Percentiles rank a stretch among this genome's conserved stretches.
phyloP scores from a whole-genome alignment of 495 filamentous ascomycete genomes.

The Aspergillus haitiensis region DNA sequence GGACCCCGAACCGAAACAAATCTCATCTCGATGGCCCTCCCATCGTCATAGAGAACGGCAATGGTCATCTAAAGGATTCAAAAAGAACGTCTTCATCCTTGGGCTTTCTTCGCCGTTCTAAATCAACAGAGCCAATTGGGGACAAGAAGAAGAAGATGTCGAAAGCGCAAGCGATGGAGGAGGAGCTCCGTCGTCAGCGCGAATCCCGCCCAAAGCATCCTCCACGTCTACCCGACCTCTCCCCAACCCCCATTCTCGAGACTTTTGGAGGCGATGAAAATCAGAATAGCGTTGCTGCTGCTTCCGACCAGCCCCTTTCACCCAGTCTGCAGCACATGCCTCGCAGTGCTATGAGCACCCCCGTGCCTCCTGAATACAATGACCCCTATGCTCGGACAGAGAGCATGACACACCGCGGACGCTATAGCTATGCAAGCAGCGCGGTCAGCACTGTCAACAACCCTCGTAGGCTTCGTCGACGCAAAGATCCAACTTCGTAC shows the following conservation, averaged over 20 bases:
- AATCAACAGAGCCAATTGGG: constrained; percentile 64
- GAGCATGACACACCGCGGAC: constrained; percentile 96
- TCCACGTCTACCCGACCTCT: constrained; percentile 77
- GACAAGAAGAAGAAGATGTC: constrained; percentile 60
- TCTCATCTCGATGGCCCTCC: constrained; percentile 23
- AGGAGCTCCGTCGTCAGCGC: constrained; percentile 67
- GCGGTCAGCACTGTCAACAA: constrained; percentile 91
- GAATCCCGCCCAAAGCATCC: constrained; percentile 66
- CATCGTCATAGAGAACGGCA: constrained; percentile 32
- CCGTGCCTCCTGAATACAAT: constrained; percentile 52
- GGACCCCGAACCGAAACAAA: constrained; percentile 25
- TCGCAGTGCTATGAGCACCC: constrained; percentile 31
- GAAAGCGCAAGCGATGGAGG: constrained; percentile 57
- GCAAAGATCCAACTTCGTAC: constrained; percentile 96
- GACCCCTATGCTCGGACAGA: constrained; percentile 81
- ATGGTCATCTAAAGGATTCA: constrained; percentile 25
- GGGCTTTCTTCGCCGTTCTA: constrained; percentile 74
- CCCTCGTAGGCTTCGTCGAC: constrained; percentile 84
- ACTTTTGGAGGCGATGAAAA: constrained; percentile 72
- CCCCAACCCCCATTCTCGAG: constrained; percentile 62
- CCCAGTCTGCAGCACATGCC: constrained; percentile 15
- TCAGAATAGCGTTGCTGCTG: constrained; percentile 63
- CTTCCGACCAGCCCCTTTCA: constrained; percentile 47
- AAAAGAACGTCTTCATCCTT: constrained; percentile 49
- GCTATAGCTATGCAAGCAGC: constrained; percentile 95